Evolutionary conservation across 2,329 filamentous ascomycete genomes (phyloP).

Genomic region (Colletotrichum graminicola): DNA sequence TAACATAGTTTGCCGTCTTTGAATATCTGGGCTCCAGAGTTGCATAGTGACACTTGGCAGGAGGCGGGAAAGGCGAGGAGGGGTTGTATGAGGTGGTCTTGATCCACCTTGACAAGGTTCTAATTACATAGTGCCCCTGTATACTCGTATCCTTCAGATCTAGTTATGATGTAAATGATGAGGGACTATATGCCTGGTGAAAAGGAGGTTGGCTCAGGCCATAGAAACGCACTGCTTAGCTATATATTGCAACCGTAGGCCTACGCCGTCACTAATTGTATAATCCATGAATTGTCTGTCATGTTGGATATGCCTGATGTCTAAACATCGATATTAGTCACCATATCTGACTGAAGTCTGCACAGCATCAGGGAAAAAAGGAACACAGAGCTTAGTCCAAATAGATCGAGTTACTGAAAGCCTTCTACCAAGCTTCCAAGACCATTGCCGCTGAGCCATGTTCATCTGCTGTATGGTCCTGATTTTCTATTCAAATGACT

Average conservation of each 20-base stretch:
- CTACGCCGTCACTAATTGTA: not conserved
- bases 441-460: not conserved
- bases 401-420: not conserved
- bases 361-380: accelerated
- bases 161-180: no score
- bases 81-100: not conserved
- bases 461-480: not conserved
- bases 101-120: not conserved
- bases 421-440: not conserved
- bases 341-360: not conserved
- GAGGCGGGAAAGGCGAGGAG: not conserved
- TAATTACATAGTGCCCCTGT: not conserved
- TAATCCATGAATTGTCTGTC: not conserved
- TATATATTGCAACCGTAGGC: not conserved
- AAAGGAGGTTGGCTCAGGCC: not conserved
- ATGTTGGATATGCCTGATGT: not conserved
- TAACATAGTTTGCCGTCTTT: not conserved
- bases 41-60: not conserved
- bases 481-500: no score
- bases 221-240: not conserved
- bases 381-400: not conserved
- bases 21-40: not conserved
- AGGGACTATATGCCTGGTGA: not conserved
- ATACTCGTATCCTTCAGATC: not conserved
- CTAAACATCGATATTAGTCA: not conserved